These are phyloP conservation scores for Naematelia encephala DNA, from an alignment of 768 basidiomycete species.

Conservation along the genomic window DNA sequence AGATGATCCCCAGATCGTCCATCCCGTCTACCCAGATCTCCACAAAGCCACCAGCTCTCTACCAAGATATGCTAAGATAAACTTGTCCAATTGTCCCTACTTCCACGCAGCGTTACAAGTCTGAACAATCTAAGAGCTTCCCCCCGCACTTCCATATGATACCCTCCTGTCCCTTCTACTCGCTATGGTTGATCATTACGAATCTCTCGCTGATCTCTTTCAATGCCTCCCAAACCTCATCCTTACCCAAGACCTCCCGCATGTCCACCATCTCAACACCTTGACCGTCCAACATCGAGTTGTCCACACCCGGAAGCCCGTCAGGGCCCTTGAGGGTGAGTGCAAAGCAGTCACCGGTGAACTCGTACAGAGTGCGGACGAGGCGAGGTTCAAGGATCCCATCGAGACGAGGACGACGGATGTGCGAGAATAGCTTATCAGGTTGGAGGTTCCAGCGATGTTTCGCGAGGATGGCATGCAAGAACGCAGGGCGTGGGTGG, in stretches of 20 bases:
- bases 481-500: slow-evolving; percentile 49
- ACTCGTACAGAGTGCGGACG: slow-evolving; percentile 40
- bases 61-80: too few relatives aligned
- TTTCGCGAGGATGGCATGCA: slow-evolving; percentile 52
- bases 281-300: slow-evolving; percentile 40
- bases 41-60: neutral
- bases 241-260: slow-evolving; percentile 31
- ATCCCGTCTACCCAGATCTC: neutral
- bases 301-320: slow-evolving; percentile 26
- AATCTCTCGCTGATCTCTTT: slow-evolving; percentile 30
- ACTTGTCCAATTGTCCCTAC: too few relatives aligned
- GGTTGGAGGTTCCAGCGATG: slow-evolving; percentile 40
- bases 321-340: slow-evolving; percentile 43
- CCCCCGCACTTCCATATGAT: too few relatives aligned
- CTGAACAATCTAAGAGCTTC: too few relatives aligned
- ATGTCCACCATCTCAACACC: slow-evolving; percentile 32
- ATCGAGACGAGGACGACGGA: slow-evolving; percentile 38
- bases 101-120: too few relatives aligned
- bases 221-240: slow-evolving; percentile 30
- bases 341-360: slow-evolving; percentile 44
- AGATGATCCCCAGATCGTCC: neutral
- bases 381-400: slow-evolving; percentile 37
- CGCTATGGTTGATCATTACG: slow-evolving; percentile 35
- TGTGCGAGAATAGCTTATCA: slow-evolving; percentile 43
- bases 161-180: neutral